phyloP scores from a whole-genome alignment of 1,284 basidiomycete genomes.

The Leccinum variabile region DNA sequence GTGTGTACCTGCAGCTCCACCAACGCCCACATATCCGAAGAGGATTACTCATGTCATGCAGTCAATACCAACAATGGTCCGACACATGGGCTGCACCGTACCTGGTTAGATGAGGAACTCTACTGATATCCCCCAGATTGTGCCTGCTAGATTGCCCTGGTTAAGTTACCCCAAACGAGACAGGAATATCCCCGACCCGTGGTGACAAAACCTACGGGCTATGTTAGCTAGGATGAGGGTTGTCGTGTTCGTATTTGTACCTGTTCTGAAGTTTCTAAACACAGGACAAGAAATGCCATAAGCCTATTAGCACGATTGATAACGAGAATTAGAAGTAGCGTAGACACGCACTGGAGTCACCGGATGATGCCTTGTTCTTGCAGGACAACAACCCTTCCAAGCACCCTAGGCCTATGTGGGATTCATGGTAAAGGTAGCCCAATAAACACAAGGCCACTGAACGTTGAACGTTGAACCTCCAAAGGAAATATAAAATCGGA shows the following conservation, averaged over 20 bases:
- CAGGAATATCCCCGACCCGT: background rate
- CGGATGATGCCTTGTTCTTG: background rate
- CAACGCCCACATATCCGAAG: background rate
- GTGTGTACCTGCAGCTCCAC: background rate
- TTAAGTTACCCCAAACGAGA: conserved; percentile 2
- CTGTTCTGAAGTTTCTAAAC: background rate
- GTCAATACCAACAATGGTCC: conserved; percentile 4
- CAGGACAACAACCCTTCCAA: background rate
- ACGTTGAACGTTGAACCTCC: background rate
- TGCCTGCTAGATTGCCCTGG: conserved; percentile 20
- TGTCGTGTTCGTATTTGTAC: background rate
- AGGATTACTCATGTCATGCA: conserved; percentile 7
- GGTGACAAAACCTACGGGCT: background rate
- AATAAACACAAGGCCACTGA: conserved; percentile 1
- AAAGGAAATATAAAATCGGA: background rate
- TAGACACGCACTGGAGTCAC: background rate
- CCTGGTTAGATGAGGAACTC: conserved; percentile 15
- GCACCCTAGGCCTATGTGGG: background rate
- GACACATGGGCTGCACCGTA: conserved; percentile 11
- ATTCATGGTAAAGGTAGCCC: background rate
- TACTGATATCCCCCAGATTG: conserved; percentile 5
- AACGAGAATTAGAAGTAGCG: background rate
- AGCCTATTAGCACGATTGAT: background rate
- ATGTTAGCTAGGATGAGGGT: background rate
- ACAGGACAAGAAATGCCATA: background rate